These are phyloP conservation scores for Borovskyia barvae DNA, from an alignment of 208 protist genomes.

Conservation along the genomic window DNA sequence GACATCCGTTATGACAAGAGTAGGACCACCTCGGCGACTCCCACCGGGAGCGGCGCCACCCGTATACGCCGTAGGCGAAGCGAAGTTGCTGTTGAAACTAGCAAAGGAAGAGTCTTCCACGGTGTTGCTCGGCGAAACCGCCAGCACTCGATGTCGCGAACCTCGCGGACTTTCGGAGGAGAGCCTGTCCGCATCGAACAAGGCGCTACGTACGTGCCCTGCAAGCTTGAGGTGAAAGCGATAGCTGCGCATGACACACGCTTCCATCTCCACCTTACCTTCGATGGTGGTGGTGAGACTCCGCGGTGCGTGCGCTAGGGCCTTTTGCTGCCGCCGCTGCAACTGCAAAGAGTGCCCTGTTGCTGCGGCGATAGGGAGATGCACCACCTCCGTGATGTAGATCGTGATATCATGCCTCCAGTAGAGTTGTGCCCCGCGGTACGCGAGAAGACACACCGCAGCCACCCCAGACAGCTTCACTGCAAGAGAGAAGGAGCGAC, in stretches of 20 bases:
- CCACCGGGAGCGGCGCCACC: background rate
- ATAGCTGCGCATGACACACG: constrained; percentile 76
- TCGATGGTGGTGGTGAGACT: constrained; percentile 13
- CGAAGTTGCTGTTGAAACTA: constrained; percentile 16
- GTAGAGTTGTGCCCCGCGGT: constrained; percentile 49
- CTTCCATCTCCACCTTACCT: constrained; percentile 69
- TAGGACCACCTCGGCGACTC: constrained; percentile 13
- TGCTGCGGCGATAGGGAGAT: constrained; percentile 36
- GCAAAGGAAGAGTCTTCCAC: background rate
- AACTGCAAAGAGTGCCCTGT: background rate
- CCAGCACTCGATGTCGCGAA: constrained; percentile 23
- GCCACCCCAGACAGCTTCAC: constrained; percentile 22
- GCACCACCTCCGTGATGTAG: constrained; percentile 74
- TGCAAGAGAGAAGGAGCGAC: constrained; percentile 7
- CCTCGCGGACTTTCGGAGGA: constrained; percentile 6
- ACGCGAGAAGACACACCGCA: constrained; percentile 32
- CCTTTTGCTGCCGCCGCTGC: constrained; percentile 1
- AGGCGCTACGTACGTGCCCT: constrained; percentile 34
- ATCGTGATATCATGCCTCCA: constrained; percentile 71
- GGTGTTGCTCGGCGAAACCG: constrained; percentile 17
- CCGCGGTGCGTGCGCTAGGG: too few species aligned
- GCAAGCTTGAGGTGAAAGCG: constrained; percentile 70
- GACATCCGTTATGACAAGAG: constrained; percentile 17
- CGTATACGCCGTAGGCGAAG: constrained; percentile 10
- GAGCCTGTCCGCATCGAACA: constrained; percentile 9